phyloP scores from a whole-genome alignment of 176 grass and related monocot genomes.

The Bromus sterilis region DNA sequence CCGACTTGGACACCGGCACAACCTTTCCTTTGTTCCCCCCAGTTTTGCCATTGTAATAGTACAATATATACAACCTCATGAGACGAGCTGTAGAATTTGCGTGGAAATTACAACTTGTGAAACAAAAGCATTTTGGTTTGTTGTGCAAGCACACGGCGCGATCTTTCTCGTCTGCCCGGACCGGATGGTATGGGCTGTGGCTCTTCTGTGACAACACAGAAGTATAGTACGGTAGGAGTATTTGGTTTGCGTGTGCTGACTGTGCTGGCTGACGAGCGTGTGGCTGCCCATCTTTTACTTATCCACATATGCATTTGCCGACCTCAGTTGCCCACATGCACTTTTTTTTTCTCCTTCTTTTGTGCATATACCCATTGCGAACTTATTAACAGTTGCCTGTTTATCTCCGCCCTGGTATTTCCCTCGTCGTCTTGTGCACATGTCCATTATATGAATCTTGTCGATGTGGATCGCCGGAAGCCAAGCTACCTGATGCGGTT shows the following conservation, averaged over 20 bases:
- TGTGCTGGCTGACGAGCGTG: background rate
- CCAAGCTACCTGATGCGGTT: background rate
- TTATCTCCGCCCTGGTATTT: background rate
- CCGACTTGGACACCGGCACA: background rate
- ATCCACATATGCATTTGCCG: background rate
- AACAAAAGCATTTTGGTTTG: background rate
- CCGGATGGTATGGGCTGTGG: too few relatives aligned
- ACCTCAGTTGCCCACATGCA: background rate
- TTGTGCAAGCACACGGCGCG: too few relatives aligned
- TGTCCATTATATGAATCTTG: background rate
- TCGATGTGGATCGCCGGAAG: background rate
- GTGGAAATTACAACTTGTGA: too few relatives aligned
- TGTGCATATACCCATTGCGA: background rate
- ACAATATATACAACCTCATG: too few relatives aligned
- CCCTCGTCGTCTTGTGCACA: background rate
- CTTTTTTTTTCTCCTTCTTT: background rate
- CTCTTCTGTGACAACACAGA: background rate
- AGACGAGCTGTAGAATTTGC: too few relatives aligned
- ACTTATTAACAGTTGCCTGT: background rate
- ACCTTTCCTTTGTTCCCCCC: conserved; percentile 8
- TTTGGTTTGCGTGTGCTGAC: conserved; percentile 2
- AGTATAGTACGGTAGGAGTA: too few relatives aligned
- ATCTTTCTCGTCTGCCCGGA: too few relatives aligned
- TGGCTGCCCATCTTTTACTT: conserved; percentile 32
- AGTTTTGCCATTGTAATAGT: conserved; percentile 44